Percentiles rank a stretch among this genome's conserved stretches.
These are phyloP conservation scores for Diospyros lotus DNA, from an alignment of 148 eudicot species.

Conservation along the genomic window DNA sequence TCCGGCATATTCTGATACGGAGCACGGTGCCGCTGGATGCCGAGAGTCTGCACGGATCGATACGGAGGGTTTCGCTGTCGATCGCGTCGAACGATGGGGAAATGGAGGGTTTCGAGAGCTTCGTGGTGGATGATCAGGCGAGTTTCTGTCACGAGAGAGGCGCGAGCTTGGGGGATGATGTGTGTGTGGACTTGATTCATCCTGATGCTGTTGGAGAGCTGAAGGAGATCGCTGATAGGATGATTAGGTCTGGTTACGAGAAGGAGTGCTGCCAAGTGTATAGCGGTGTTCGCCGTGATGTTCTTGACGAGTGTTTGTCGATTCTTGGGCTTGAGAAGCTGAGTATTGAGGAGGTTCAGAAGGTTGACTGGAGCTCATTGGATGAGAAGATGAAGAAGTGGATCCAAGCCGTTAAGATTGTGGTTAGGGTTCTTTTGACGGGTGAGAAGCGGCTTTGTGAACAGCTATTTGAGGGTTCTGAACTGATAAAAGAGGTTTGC, in stretches of 20 bases:
- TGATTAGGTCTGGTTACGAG: conserved; percentile 79
- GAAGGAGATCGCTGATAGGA: conserved; percentile 69
- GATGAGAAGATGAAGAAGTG: conserved; percentile 87
- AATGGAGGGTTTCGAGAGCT: conserved; percentile 39
- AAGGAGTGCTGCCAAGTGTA: conserved; percentile 91
- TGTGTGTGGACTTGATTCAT: conserved; percentile 51
- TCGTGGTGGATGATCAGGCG: conserved; percentile 24
- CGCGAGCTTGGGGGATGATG: conserved; percentile 53
- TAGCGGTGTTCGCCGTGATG: conserved; percentile 54
- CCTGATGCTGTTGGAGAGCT: conserved; percentile 50
- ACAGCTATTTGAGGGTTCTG: conserved; percentile 55
- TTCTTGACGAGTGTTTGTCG: conserved; percentile 59
- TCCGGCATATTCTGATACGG: conserved; percentile 40
- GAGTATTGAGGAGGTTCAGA: conserved; percentile 88
- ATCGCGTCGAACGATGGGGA: conserved; percentile 39
- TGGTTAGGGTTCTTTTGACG: conserved; percentile 49
- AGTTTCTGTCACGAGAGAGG: conserved; percentile 55
- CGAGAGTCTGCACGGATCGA: conserved; percentile 54
- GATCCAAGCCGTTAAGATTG: conserved; percentile 66
- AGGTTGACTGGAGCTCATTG: conserved; percentile 59
- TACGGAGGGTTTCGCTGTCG: conserved; percentile 39
- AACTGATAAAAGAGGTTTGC: conserved; percentile 65
- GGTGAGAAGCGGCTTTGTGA: conserved; percentile 75
- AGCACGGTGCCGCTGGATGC: conserved; percentile 53
- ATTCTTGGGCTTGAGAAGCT: conserved; percentile 63